Conservation (phyloP, 371 early-diverging fungal species). For the Apophysomyces elegans region DNA sequence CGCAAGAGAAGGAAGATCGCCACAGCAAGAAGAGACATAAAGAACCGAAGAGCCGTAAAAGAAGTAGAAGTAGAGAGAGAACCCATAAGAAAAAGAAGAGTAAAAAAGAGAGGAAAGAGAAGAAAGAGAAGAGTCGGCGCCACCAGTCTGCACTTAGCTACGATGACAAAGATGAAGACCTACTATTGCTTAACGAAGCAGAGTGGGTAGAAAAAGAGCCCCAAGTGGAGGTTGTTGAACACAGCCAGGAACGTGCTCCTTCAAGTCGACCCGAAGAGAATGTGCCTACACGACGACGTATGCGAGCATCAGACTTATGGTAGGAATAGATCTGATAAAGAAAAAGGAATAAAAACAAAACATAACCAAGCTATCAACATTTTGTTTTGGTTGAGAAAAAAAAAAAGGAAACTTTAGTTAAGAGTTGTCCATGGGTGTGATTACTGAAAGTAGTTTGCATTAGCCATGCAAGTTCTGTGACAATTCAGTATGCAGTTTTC, state of each 20-base stretch:
- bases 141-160: constrained; percentile 3
- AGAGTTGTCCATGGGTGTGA: too few species aligned
- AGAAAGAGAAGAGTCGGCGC: constrained; percentile 19
- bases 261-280: background rate
- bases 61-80: constrained; percentile 22
- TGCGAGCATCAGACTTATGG: constrained; percentile 39
- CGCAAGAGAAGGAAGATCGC: constrained; percentile 30
- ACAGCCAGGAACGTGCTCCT: constrained; percentile 12
- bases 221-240: background rate
- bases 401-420: background rate
- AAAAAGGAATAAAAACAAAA: background rate
- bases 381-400: background rate
- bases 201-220: constrained; percentile 29
- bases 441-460: too few species aligned
- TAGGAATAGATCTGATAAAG: constrained; percentile 10
- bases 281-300: constrained; percentile 7
- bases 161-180: constrained; percentile 13
- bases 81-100: constrained; percentile 26
- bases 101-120: constrained; percentile 15
- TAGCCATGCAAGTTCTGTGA: background rate
- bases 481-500: background rate
- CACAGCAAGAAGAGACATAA: constrained; percentile 25
- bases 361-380: background rate
- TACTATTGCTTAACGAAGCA: constrained; percentile 8
- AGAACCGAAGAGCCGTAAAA: constrained; percentile 24